phyloP scores from a whole-genome alignment of 192 early-diverging fungal species.

The Backusella mclennaniae region DNA sequence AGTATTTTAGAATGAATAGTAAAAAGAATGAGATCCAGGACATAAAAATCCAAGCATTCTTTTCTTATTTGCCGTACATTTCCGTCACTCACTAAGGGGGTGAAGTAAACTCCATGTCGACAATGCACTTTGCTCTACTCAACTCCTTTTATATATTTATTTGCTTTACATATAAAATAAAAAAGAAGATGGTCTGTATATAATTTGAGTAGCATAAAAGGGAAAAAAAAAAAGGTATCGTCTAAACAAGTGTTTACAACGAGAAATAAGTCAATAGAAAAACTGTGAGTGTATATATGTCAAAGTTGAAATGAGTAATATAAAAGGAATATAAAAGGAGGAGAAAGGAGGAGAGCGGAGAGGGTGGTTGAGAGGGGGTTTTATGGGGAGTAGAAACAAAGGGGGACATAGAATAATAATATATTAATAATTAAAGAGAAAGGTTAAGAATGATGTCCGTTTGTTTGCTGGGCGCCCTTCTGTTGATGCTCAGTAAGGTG shows the following conservation, averaged over 20 bases:
- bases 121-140: neutral
- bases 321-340: neutral
- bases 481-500: constrained; percentile 3
- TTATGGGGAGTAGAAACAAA: neutral
- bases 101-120: neutral
- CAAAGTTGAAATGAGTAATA: neutral
- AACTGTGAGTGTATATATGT: neutral
- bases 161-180: neutral
- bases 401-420: neutral
- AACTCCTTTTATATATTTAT: neutral
- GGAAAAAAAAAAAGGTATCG: neutral
- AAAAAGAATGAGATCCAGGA: no score
- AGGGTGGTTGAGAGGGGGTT: neutral
- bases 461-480: neutral
- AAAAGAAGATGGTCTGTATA: neutral
- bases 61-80: neutral
- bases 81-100: neutral
- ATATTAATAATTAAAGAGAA: neutral
- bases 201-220: neutral
- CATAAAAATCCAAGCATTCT: no score
- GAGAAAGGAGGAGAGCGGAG: neutral
- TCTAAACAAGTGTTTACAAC: neutral
- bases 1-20: no score
- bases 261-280: neutral
- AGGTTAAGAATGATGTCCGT: neutral